Evolutionary conservation across 345 rosid genomes (phyloP).

Genomic region (Linum trigynum): DNA sequence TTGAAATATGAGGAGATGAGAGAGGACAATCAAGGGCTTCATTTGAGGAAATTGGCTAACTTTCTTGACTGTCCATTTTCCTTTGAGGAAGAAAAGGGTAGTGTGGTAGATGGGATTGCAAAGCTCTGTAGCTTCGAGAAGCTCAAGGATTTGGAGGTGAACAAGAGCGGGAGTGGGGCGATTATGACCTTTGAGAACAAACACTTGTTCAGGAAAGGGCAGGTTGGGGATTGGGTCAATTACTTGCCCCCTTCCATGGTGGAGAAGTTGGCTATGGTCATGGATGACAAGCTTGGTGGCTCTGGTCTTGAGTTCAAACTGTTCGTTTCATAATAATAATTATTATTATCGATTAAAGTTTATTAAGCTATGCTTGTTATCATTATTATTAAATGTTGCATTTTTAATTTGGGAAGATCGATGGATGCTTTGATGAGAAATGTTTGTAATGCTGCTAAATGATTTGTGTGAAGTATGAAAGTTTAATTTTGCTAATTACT

Average conservation of each 20-base stretch:
- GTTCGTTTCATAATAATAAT: neutral
- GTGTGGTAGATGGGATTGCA: slow-evolving; percentile 26
- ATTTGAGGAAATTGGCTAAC: slow-evolving; percentile 28
- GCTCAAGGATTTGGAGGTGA: slow-evolving; percentile 35
- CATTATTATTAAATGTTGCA: too few relatives aligned
- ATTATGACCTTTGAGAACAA: slow-evolving; percentile 34
- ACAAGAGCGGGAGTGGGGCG: slow-evolving; percentile 28
- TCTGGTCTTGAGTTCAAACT: slow-evolving; percentile 17
- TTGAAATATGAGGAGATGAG: slow-evolving; percentile 38
- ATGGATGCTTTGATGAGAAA: too few relatives aligned
- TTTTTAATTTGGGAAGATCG: too few relatives aligned
- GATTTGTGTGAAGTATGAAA: too few relatives aligned
- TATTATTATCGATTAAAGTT: too few relatives aligned
- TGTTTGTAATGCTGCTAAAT: too few relatives aligned
- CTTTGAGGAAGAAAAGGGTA: slow-evolving; percentile 28
- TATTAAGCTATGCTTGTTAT: too few relatives aligned
- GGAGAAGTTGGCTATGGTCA: neutral
- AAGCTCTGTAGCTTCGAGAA: slow-evolving; percentile 40
- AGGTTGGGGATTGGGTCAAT: slow-evolving; percentile 20
- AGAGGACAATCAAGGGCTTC: slow-evolving; percentile 18
- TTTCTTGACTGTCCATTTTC: slow-evolving; percentile 41
- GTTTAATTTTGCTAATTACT: too few relatives aligned
- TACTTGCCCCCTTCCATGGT: slow-evolving; percentile 13
- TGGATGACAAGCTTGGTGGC: slow-evolving; percentile 13
- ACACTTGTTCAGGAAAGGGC: slow-evolving; percentile 18